Evolutionary conservation across 2,329 filamentous ascomycete species (phyloP).

Genomic region (Cladophialophora carrionii): DNA sequence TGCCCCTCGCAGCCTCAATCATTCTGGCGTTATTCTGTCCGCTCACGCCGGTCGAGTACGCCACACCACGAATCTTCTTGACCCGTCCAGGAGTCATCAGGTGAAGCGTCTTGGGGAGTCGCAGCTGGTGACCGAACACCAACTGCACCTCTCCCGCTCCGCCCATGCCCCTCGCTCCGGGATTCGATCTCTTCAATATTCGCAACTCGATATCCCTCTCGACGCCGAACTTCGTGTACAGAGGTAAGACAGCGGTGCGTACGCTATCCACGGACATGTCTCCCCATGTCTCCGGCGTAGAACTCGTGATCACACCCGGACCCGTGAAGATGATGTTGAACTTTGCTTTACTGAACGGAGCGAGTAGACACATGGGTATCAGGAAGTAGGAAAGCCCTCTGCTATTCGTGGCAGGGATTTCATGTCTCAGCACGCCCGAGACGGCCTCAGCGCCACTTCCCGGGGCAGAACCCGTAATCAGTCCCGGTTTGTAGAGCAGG

Average conservation of each 20-base stretch:
- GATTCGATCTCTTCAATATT: slow-evolving; percentile 77
- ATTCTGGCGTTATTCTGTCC: slow-evolving; percentile 92
- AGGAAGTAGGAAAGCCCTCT: slow-evolving; percentile 91
- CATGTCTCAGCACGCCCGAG: slow-evolving; percentile 77
- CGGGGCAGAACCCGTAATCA: slow-evolving; percentile 82
- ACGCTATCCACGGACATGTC: slow-evolving; percentile 93
- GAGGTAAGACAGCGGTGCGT: slow-evolving; percentile 84
- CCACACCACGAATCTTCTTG: slow-evolving; percentile 86
- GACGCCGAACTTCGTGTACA: slow-evolving; percentile 90
- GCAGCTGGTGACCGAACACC: slow-evolving; percentile 88
- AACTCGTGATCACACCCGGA: slow-evolving; percentile 86
- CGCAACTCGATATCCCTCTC: slow-evolving; percentile 81
- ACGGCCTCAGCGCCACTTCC: slow-evolving; percentile 69
- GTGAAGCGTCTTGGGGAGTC: slow-evolving; percentile 91
- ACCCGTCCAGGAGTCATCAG: slow-evolving; percentile 80
- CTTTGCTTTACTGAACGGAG: slow-evolving; percentile 88
- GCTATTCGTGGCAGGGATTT: slow-evolving; percentile 73
- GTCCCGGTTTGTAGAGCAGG: slow-evolving; percentile 84
- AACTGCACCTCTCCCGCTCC: slow-evolving; percentile 93
- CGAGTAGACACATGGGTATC: slow-evolving; percentile 82
- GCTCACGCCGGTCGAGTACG: slow-evolving; percentile 88
- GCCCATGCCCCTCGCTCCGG: slow-evolving; percentile 72
- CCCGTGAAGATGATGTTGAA: slow-evolving; percentile 90
- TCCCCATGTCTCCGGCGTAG: slow-evolving; percentile 68
- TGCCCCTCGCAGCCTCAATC: slow-evolving; percentile 85